Conservation (phyloP, 2,329 filamentous ascomycete species). For the Conoideocrella luteorostrata region DNA sequence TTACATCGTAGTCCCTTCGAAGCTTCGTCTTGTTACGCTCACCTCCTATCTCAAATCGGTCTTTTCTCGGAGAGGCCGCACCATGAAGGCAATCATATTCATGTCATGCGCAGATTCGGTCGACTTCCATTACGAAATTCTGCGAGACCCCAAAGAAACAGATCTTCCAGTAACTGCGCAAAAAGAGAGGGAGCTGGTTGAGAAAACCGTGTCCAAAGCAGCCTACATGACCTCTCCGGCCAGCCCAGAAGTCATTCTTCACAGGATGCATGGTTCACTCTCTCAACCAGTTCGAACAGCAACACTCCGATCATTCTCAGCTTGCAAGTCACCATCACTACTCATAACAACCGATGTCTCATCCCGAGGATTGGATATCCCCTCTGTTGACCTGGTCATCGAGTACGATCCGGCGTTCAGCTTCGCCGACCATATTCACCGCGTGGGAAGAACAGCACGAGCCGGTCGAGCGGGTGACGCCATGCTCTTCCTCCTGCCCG, state of each 20-base stretch:
- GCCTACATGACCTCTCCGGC: conserved; percentile 68
- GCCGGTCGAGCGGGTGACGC: conserved; percentile 84
- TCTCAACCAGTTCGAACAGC: conserved; percentile 81
- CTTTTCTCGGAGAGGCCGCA: conserved; percentile 80
- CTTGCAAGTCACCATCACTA: conserved; percentile 67
- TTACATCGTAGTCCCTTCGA: conserved; percentile 80
- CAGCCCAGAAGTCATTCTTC: conserved; percentile 67
- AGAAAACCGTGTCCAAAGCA: conserved; percentile 60
- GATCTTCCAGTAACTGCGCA: conserved; percentile 20
- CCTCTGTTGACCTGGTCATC: conserved; percentile 88
- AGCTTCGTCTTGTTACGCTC: conserved; percentile 83
- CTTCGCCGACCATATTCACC: conserved; percentile 87
- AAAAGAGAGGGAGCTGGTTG: conserved; percentile 31
- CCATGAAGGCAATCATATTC: conserved; percentile 96
- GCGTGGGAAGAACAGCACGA: conserved; percentile 89
- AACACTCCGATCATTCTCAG: conserved; percentile 74
- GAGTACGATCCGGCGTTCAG: conserved; percentile 96
- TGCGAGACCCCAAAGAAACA: conserved; percentile 41
- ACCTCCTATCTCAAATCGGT: conserved; percentile 77
- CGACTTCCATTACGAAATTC: conserved; percentile 88
- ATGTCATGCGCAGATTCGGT: conserved; percentile 96
- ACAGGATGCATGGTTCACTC: conserved; percentile 87
- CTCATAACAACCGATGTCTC: conserved; percentile 94
- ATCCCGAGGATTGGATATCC: conserved; percentile 89
- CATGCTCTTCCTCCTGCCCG: conserved; percentile 82